These are phyloP conservation scores for Talaromyces albobiverticillius DNA, from an alignment of 2,329 filamentous ascomycete species.

Conservation along the genomic window DNA sequence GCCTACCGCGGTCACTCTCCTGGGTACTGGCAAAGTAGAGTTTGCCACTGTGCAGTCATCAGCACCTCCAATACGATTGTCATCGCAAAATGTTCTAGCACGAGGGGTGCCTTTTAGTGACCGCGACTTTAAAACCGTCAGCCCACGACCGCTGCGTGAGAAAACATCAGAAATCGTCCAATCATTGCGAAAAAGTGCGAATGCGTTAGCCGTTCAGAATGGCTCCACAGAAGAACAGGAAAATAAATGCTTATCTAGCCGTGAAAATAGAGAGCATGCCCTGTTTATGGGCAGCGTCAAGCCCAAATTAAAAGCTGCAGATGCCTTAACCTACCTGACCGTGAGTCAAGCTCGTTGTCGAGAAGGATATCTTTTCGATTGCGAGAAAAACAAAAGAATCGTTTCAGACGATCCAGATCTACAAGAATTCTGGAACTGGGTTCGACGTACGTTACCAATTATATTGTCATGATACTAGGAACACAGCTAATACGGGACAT, in stretches of 20 bases:
- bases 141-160: constrained; percentile 27
- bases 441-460: constrained; percentile 45
- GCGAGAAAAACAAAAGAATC: constrained; percentile 53
- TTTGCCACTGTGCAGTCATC: constrained; percentile 47
- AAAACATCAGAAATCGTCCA: constrained; percentile 29
- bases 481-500: constrained; percentile 14
- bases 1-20: constrained; percentile 52
- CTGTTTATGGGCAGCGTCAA: constrained; percentile 29
- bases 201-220: constrained; percentile 8
- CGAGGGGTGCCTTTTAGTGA: constrained; percentile 27
- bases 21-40: constrained; percentile 51
- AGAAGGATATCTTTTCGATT: constrained; percentile 55
- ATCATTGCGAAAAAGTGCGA: constrained; percentile 11
- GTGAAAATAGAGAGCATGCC: constrained; percentile 35
- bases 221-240: background rate
- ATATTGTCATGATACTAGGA: background rate
- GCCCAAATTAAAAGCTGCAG: constrained; percentile 30
- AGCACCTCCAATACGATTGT: constrained; percentile 36
- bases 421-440: constrained; percentile 58
- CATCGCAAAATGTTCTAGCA: constrained; percentile 34
- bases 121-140: constrained; percentile 29
- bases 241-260: constrained; percentile 32
- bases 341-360: constrained; percentile 49
- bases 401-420: constrained; percentile 56
- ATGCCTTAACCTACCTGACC: constrained; percentile 40